Base-by-base conservation (phyloP, 2,329 filamentous ascomycete species). In the Arthrobotrys entomopaga region DNA sequence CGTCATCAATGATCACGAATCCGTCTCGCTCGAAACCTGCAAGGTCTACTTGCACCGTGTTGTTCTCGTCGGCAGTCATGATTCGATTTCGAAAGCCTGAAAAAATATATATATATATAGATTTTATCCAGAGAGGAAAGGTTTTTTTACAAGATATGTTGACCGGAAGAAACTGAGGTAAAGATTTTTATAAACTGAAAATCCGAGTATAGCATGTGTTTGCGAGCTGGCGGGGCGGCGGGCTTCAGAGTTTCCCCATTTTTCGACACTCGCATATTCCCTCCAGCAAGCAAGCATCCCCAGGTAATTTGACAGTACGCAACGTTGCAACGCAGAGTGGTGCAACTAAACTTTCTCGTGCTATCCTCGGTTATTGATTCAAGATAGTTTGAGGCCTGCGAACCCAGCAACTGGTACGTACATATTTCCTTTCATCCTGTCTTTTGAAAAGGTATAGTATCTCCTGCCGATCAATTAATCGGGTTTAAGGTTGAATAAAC, bases 1-100 rank as follows among this genome's bases (percentile, higher is more conserved):
- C 70, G 43, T 74, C 34, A 29, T 74, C 70, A 8, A 74, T 42
- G 24, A 74, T 59, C 24, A 74, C 63, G 48, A 74, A 74, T 20
- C 70, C 70, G 22, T 74, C 63, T n/a, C 63, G 63, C 40, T 61
- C 63, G n/a, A 74, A 74, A 8, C 63, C 70, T 1, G 29, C 57
- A 15, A 74, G 63, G 24, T 74, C 70, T 24, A 74, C 67, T 43
- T 52, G n/a, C 10, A 16, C 42, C 3, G 20, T 4, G 19, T 19
- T 16, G 16, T 48, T 65, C 16, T 43, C 60, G 48, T 49, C 63
- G 34, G 56, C 43, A 22, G 57, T 65, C 69, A 73, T 73, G 6
- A 46, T 46, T 46, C 4, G 8, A 46, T 15, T 8, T 46, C 1
- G 6, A 46, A n/a, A 19, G n/a, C 6, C 42, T 1, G 42, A 46